Evolutionary conservation across 2,329 filamentous ascomycete genomes (phyloP), one percentile per base, ranked within the genome.

Genomic region (Colletotrichum musae): DNA sequence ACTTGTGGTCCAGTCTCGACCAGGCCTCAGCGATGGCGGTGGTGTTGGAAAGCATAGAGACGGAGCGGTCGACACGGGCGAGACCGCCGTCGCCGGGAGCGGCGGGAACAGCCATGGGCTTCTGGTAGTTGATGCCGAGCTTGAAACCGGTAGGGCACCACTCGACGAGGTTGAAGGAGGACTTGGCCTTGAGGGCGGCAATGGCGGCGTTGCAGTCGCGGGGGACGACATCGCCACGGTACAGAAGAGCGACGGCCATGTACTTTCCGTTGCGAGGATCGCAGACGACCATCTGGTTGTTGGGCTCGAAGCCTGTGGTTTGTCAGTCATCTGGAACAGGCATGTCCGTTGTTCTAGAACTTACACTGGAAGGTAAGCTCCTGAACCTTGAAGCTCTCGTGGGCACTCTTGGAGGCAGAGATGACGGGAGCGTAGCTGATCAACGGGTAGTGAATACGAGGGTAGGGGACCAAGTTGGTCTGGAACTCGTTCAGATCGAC

Each of bases 361-460:
- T 78, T 85, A 92, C 91, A 92, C 80, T 92, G 90, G 83, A 92
- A 90, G 77, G 91, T 93, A 72, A 93, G 83, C 73, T 96, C 94
- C 71, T 90, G 88, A 64, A 94, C 91, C 86, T 94, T 94, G 89
- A 95, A 95, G 85, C 92, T 94, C 86, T 96, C 93, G 78, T 96
- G 93, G 56, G 91, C 89, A 81, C 92, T 94, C 88, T 93, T 93
- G 84, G 88, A 86, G 68, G 90, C 89, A 24, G 90, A 92, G 72
- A 93, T 86, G 74, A 93, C 91, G 39, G 91, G 91, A 12, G 91
- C 90, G 77, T 93, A 93, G 83, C 88, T 91, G 83, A 93, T 92
- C 54, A 93, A 82, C 60, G 91, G 91, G 81, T 92, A 93, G 85
- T 93, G 91, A 73, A 93, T 93, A 80, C 91, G 90, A 43, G 91